Base-by-base conservation (phyloP, 371 early-diverging fungal species). In the Mucor piriformis region DNA sequence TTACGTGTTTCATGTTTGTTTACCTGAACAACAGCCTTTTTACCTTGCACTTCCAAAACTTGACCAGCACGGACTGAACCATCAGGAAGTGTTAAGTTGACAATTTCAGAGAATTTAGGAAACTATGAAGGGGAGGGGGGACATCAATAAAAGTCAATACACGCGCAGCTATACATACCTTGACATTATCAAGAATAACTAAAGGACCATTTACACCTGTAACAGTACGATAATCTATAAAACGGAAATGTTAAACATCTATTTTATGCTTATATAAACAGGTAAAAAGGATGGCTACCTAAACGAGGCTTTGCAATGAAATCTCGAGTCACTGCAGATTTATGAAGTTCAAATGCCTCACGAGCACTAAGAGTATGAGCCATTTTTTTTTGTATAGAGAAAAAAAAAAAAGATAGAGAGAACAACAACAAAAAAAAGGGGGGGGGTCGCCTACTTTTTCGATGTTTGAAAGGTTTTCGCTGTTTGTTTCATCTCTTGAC, bases 171-270 rank as follows among this genome's bases (percentile, higher is more conserved):
- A 10, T 40, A 63, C 55, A 50, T 80, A 92, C 92, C 87, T 96
- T 96, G 74, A 99, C 96, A 72, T 98, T 95, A 76, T 99, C 99
- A 61, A 99, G 83, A 77, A 99, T 97, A 44, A 99, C 99, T 67
- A 99, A 83, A 34, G 99, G 99, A 35, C 99, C 99, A 77, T 99
- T 99, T 44, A 99, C 99, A 73, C 99, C 99, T 27, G 95, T 85
- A 25, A 99, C 98, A 44, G 99, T 99, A 57, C 97, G 88, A 79
- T 99, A 99, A 72, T 97, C 98, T 96, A 79, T 33, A 44, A 4
- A 24, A 50, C 15, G n/a, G 2, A 18, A 18, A 21, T 6, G 43
- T 11, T 42, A 20, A 46, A 11, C 25, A 46, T 24, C 15, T 21
- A 20, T 46, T 46, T 10, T 46, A 21, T 10, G 15, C 46, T 20